Conservation (phyloP, 2,329 filamentous ascomycete species). For the Tolypocladium inflatum region DNA sequence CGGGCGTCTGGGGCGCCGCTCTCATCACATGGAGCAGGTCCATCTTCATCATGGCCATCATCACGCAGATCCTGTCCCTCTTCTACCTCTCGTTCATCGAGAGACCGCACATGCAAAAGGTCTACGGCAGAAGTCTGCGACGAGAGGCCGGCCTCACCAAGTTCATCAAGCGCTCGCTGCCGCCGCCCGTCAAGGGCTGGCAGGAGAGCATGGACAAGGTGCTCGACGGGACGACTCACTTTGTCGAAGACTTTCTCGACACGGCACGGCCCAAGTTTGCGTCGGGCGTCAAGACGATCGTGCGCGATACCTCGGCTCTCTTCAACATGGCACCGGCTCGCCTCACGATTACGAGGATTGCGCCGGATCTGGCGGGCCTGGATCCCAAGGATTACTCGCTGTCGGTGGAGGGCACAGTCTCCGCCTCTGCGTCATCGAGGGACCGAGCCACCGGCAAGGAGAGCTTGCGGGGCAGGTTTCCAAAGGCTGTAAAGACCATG, state of each 20-base stretch:
- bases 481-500: slow-evolving; percentile 63
- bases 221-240: slow-evolving; percentile 75
- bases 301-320: slow-evolving; percentile 76
- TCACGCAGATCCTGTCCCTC: slow-evolving; percentile 78
- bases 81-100: slow-evolving; percentile 90
- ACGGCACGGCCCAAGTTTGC: slow-evolving; percentile 77
- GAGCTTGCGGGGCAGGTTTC: slow-evolving; percentile 57
- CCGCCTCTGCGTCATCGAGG: slow-evolving; percentile 35
- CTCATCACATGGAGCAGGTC: slow-evolving; percentile 84
- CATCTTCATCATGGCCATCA: slow-evolving; percentile 76
- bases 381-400: slow-evolving; percentile 75
- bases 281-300: slow-evolving; percentile 75
- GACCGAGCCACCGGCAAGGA: slow-evolving; percentile 64
- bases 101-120: slow-evolving; percentile 95
- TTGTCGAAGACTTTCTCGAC: slow-evolving; percentile 86
- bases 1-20: slow-evolving; percentile 90
- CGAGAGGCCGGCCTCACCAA: slow-evolving; percentile 85
- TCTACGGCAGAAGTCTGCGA: slow-evolving; percentile 79
- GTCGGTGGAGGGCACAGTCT: slow-evolving; percentile 57
- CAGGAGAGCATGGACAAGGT: slow-evolving; percentile 82
- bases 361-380: slow-evolving; percentile 70
- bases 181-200: slow-evolving; percentile 72
- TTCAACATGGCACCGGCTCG: slow-evolving; percentile 86
- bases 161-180: slow-evolving; percentile 79
- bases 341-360: slow-evolving; percentile 70